Evolutionary conservation across 768 basidiomycete species (phyloP).

Genomic region (Agrocybe pediades): DNA sequence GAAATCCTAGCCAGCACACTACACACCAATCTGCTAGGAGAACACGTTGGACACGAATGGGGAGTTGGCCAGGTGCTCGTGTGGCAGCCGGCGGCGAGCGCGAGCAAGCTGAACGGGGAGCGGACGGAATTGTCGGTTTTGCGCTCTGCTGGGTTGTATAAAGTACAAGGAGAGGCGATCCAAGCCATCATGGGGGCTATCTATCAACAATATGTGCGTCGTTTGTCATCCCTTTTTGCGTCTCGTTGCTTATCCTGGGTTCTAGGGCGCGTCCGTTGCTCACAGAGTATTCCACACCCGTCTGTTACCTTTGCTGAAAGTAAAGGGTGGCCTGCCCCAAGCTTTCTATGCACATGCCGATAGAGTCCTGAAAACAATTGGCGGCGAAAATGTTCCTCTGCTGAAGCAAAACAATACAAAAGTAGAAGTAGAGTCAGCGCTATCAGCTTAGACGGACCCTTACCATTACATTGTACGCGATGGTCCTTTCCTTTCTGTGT

Average conservation of each 20-base stretch:
- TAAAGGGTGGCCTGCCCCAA: slow-evolving; percentile 43
- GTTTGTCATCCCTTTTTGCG: background rate
- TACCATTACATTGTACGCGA: slow-evolving; percentile 18
- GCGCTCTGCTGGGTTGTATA: slow-evolving; percentile 66
- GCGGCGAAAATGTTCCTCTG: slow-evolving; percentile 42
- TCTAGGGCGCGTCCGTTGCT: slow-evolving; percentile 50
- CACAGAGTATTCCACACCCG: slow-evolving; percentile 54
- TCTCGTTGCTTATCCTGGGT: too few species aligned
- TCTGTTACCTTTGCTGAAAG: slow-evolving; percentile 43
- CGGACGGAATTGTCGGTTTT: slow-evolving; percentile 37
- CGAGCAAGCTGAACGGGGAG: slow-evolving; percentile 30
- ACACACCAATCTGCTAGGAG: slow-evolving; percentile 72
- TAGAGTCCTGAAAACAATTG: slow-evolving; percentile 47
- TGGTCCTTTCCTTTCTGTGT: background rate
- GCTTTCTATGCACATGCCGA: slow-evolving; percentile 50
- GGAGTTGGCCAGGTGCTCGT: slow-evolving; percentile 69
- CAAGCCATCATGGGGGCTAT: slow-evolving; percentile 77
- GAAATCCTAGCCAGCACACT: slow-evolving; percentile 55
- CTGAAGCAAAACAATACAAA: slow-evolving; percentile 10
- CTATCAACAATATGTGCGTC: slow-evolving; percentile 76
- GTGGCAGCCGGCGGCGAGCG: slow-evolving; percentile 65
- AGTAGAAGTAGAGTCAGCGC: slow-evolving; percentile 13
- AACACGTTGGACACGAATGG: slow-evolving; percentile 78
- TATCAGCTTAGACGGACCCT: slow-evolving; percentile 7
- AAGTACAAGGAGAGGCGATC: slow-evolving; percentile 76